A percentile compares a stretch with the other conserved stretches of the same genome.
These are phyloP conservation scores for Hypoxylon sp. DNA, from an alignment of 2,329 filamentous ascomycete genomes.

Conservation along the genomic window DNA sequence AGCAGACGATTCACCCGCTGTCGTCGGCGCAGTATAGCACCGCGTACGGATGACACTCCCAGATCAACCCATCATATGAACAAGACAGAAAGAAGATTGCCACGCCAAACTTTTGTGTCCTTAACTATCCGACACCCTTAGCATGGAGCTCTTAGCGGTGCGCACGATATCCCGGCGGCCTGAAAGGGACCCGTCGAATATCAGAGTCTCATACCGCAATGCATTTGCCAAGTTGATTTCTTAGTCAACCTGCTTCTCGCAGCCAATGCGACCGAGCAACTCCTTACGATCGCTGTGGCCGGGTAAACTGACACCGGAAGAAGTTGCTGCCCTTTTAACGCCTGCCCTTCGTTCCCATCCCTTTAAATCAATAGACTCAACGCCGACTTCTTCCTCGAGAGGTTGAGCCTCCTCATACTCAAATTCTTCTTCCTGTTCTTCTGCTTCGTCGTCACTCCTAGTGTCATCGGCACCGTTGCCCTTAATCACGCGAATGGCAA, in stretches of 20 bases:
- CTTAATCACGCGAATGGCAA: constrained; percentile 83
- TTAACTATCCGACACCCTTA: constrained; percentile 29
- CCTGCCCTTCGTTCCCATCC: constrained; percentile 72
- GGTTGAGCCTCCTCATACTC: constrained; percentile 69
- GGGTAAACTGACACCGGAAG: constrained; percentile 75
- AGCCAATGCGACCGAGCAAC: constrained; percentile 84
- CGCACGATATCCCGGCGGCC: constrained; percentile 26
- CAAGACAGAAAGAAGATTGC: constrained; percentile 42
- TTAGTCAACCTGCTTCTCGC: constrained; percentile 79
- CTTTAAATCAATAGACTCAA: constrained; percentile 78
- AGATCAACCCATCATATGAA: constrained; percentile 44
- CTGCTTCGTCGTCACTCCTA: constrained; percentile 88
- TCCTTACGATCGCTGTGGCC: constrained; percentile 85
- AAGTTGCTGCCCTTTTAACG: constrained; percentile 67
- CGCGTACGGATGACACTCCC: constrained; percentile 24
- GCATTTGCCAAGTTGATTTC: constrained; percentile 20
- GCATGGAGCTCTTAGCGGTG: constrained; percentile 10
- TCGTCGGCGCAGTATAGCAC: constrained; percentile 27
- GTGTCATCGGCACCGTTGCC: constrained; percentile 86
- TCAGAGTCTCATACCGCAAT: constrained; percentile 13
- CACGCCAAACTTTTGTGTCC: constrained; percentile 46
- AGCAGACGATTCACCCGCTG: constrained; percentile 34
- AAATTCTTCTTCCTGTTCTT: constrained; percentile 69
- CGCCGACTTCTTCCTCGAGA: constrained; percentile 82
- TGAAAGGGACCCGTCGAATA: constrained; percentile 26